These are phyloP conservation scores for Termitomyces sp. DNA, from an alignment of 768 basidiomycete species.

Conservation along the genomic window DNA sequence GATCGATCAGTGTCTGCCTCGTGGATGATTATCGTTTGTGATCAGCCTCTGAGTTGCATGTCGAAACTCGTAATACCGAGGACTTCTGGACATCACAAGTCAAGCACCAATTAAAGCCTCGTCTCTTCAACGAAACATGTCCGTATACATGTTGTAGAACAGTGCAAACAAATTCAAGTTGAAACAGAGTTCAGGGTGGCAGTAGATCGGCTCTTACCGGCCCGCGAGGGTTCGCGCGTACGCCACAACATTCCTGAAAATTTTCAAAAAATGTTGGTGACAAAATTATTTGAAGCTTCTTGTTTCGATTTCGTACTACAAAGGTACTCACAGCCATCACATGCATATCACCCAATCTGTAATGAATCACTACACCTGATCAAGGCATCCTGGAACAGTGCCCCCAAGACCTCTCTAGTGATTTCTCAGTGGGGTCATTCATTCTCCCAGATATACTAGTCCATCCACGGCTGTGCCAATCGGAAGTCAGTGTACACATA, in stretches of 20 bases:
- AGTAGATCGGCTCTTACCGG: background rate
- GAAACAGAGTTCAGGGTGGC: no score
- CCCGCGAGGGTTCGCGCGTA: background rate
- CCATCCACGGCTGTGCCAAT: no score
- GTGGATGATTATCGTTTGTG: background rate
- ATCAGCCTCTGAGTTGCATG: background rate
- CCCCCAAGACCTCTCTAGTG: no score
- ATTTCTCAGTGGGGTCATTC: no score
- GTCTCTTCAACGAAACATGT: background rate
- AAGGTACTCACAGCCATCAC: no score
- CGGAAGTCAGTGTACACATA: no score
- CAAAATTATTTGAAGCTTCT: background rate
- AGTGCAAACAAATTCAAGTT: no score
- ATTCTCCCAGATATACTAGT: no score
- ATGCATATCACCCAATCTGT: background rate
- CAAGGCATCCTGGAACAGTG: background rate
- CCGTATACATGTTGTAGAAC: background rate
- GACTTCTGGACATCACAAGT: background rate
- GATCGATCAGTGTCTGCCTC: constrained; percentile 6
- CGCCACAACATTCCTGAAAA: background rate
- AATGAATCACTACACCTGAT: background rate
- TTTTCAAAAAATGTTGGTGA: background rate
- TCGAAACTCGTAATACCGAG: background rate
- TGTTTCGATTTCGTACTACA: no score
- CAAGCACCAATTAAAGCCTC: background rate